Evolutionary conservation across 2,329 filamentous ascomycete genomes (phyloP), one percentile per base, ranked within the genome.

Genomic region (Colletotrichum tamarilloi): DNA sequence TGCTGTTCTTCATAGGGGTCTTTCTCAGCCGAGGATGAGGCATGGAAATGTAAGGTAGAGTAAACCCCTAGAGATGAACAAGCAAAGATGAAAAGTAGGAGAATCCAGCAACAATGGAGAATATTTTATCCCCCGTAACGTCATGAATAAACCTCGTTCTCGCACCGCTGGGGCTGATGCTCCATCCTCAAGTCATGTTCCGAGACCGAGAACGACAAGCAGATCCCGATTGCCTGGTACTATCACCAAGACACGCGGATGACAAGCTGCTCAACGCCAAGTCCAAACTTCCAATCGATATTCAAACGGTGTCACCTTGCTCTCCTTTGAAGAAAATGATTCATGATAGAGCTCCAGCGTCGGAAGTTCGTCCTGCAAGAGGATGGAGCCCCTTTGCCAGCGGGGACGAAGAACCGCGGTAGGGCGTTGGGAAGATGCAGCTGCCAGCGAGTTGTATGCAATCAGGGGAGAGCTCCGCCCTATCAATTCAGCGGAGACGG

Each of bases 401-500:
- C 14, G 38, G 38, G 14, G 38, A 14, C 35, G 35, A 16, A 6
- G 35, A 38, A 38, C 35, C 35, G 56, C 30, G 19, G 57, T 24
- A 60, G 59, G 38, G 28, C 57, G 16, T n/a, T 9, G 5, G 38
- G 30, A 32, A 16, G 0, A 42, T 62, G 65, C n/a, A 38, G 30
- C 35, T 35, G n/a, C 30, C 7, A n/a, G 28, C 28, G 28, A 42
- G 57, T 19, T 12, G 19, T 19, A 35, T 52, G 30, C 32, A 57
- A 64, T 42, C 38, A 14, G 16, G 19, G 22, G 26, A 28, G 30
- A 19, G 30, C 52, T 62, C 16, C 56, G 52, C n/a, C 69, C 58
- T 68, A 64, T 72, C 53, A 64, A 53, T 66, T 19, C n/a, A 11
- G 53, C n/a, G 38, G 32, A 24, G 42, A 60, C 42, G 19, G n/a